Percentiles rank a stretch among this genome's conserved stretches.
Evolutionary conservation across 495 filamentous ascomycete genomes (phyloP).

Genomic region (Aspergillus nidulans): DNA sequence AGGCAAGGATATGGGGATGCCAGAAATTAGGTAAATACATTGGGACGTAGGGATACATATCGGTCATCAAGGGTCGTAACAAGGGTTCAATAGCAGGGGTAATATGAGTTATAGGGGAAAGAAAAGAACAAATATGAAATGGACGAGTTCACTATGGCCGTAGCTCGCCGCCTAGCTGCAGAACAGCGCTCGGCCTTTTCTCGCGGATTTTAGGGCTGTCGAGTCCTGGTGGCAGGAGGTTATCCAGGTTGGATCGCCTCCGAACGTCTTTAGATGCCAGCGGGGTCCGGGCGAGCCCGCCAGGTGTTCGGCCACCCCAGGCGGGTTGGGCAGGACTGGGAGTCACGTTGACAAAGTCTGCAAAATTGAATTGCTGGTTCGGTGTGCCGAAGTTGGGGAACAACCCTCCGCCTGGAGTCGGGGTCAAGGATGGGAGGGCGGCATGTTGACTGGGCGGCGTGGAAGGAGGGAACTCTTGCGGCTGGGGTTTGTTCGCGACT

Average conservation of each 20-base stretch:
- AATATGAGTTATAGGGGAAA: not conserved
- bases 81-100: constrained; percentile 4
- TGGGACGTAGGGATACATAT: constrained; percentile 26
- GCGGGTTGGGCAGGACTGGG: constrained; percentile 87
- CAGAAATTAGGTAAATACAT: constrained; percentile 16
- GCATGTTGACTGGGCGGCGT: constrained; percentile 81
- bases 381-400: constrained; percentile 57
- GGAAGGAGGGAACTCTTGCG: constrained; percentile 63
- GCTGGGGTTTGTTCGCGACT: constrained; percentile 30
- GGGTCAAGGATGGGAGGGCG: constrained; percentile 58
- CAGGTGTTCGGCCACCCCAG: constrained; percentile 60
- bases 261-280: constrained; percentile 47
- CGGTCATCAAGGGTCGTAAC: constrained; percentile 34
- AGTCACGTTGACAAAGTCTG: constrained; percentile 95
- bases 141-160: constrained; percentile 23
- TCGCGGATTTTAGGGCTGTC: constrained; percentile 30
- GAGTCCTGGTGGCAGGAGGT: constrained; percentile 49
- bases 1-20: not conserved
- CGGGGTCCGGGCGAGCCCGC: constrained; percentile 56
- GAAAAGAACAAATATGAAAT: not conserved
- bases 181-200: constrained; percentile 30
- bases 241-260: constrained; percentile 65
- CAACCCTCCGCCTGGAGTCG: constrained; percentile 69
- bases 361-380: constrained; percentile 79
- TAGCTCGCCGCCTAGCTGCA: constrained; percentile 44